Base-by-base conservation (phyloP, 148 eudicot species). In the Spergularia bocconei region DNA sequence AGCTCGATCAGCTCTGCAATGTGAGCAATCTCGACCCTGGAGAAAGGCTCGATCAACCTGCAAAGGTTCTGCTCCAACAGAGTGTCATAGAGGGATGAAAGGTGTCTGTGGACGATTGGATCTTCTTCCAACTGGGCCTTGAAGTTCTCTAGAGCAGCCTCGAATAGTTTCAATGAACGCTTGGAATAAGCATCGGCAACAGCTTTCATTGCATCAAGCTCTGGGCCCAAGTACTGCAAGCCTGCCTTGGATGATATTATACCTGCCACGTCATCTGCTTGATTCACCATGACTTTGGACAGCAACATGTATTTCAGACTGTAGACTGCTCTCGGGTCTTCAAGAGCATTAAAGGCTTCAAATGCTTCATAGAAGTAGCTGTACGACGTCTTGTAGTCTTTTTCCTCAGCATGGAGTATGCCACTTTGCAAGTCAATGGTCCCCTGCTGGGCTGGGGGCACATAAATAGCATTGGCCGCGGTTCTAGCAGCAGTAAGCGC, bases 371-470 rank as follows among this genome's bases (percentile, higher is more conserved):
- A 85, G 69, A 85, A 85, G 66, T 85, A 85, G 33, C 85, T 82
- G 73, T 85, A 85, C 3, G 72, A 81, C 61, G 87, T 85, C 63
- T 85, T 85, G 59, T 85, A 85, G 77, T 85, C 87, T 72, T 85
- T 85, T 60, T 85, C 87, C 76, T 85, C 87, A 0, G 87, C 87
- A 29, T 85, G 87, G 39, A 85, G 83, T 58, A 82, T 85, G 54
- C 87, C 87, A 19, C 87, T 85, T 73, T 82, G 87, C 39, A 85
- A 69, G 75, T 85, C 87, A 8, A 85, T 85, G 8, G 87, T 85
- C 47, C 87, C 87, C 62, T 85, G 87, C 53, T 85, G 87, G 70
- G 87, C 87, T 13, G 87, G 87, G 16, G 87, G 87, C 19, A 85
- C 87, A 55, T 85, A 85, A 67, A 85, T 85, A 19, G 87, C 87